phyloP scores from a whole-genome alignment of 768 basidiomycete species.

The Suillus bovinus region DNA sequence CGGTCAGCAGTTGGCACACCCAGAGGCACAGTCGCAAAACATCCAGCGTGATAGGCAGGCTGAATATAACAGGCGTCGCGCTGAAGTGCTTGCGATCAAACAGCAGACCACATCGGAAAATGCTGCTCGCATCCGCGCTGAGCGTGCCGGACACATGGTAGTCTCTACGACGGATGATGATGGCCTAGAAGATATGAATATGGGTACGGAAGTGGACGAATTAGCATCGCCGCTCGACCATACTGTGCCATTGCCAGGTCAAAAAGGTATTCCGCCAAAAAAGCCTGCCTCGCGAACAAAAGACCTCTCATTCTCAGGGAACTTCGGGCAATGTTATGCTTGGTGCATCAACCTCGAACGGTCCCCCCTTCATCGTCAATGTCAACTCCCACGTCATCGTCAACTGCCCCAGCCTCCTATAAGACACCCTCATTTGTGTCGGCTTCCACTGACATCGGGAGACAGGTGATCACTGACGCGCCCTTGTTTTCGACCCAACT shows the following conservation, averaged over 20 bases:
- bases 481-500: slow-evolving; percentile 14
- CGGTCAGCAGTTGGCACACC: slow-evolving; percentile 14
- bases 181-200: slow-evolving; percentile 7
- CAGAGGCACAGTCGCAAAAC: slow-evolving; percentile 12
- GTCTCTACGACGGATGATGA: not conserved
- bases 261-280: not conserved
- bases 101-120: slow-evolving; percentile 30
- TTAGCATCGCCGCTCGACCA: not conserved
- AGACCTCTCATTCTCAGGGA: slow-evolving; percentile 1
- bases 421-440: slow-evolving; percentile 12
- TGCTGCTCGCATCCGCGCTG: slow-evolving; percentile 28
- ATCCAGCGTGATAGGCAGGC: slow-evolving; percentile 4
- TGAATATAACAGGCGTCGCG: slow-evolving; percentile 11
- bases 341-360: slow-evolving; percentile 1
- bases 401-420: not conserved
- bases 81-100: slow-evolving; percentile 19
- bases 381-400: slow-evolving; percentile 1
- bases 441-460: slow-evolving; percentile 16
- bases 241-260: slow-evolving; percentile 5
- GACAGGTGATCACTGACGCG: slow-evolving; percentile 11
- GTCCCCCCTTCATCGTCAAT: not conserved
- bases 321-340: slow-evolving; percentile 23
- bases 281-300: slow-evolving; percentile 1
- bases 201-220: slow-evolving; percentile 1
- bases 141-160: slow-evolving; percentile 12